phyloP scores from a whole-genome alignment of 2,329 filamentous ascomycete species.

The Colletotrichum godetiae region DNA sequence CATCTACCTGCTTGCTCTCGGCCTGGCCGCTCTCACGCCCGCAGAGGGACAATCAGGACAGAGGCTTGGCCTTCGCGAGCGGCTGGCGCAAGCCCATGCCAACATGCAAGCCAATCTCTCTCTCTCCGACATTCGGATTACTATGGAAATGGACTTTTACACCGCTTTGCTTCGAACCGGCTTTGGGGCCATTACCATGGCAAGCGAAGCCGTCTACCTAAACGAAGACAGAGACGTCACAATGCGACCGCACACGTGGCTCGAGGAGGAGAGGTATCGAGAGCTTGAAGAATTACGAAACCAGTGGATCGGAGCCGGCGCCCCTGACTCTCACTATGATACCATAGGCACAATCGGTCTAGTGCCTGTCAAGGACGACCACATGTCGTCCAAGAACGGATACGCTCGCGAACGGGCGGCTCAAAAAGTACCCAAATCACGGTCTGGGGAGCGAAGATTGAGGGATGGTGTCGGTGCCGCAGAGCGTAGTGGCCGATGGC shows the following conservation, averaged over 20 bases:
- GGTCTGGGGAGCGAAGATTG: conserved; percentile 55
- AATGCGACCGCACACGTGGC: conserved; percentile 84
- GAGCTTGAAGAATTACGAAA: conserved; percentile 75
- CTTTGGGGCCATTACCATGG: conserved; percentile 89
- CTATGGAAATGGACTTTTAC: conserved; percentile 94
- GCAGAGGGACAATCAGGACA: conserved; percentile 54
- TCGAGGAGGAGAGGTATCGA: conserved; percentile 86
- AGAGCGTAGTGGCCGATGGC: conserved; percentile 83
- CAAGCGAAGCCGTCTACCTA: conserved; percentile 94
- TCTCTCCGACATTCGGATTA: conserved; percentile 82
- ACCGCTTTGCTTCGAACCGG: conserved; percentile 88
- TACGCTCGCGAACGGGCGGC: conserved; percentile 79
- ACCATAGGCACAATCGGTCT: conserved; percentile 65
- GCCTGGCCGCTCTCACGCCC: conserved; percentile 78
- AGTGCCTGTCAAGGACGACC: conserved; percentile 63
- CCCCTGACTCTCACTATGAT: conserved; percentile 61
- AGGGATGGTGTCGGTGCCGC: conserved; percentile 80
- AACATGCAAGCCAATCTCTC: conserved; percentile 95
- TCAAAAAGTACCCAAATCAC: conserved; percentile 63
- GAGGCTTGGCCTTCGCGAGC: conserved; percentile 62
- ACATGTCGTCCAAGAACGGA: conserved; percentile 60
- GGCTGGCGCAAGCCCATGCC: conserved; percentile 77
- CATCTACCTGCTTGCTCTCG: conserved; percentile 83
- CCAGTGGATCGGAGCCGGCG: conserved; percentile 60
- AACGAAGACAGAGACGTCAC: conserved; percentile 87